Conservation (phyloP, 345 rosid genomes). For the Moringa oleifera region DNA sequence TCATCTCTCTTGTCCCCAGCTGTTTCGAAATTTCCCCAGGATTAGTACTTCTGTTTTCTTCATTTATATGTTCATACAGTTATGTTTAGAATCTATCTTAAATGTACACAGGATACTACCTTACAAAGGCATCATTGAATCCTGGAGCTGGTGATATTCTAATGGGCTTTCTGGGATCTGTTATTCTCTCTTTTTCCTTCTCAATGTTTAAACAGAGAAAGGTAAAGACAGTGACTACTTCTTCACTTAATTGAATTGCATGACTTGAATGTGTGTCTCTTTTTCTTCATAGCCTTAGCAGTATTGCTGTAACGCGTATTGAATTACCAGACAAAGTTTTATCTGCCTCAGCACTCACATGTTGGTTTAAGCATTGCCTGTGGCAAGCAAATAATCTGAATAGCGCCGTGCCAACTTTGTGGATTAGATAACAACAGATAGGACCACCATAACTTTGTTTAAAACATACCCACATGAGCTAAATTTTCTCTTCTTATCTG, state of each 20-base stretch:
- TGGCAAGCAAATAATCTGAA: neutral
- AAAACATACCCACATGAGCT: too few relatives aligned
- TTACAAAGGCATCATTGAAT: conserved; percentile 68
- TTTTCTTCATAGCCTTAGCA: neutral
- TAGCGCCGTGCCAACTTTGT: neutral
- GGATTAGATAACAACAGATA: neutral
- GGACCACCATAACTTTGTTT: neutral
- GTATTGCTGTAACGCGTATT: too few relatives aligned
- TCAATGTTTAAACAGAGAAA: conserved; percentile 97
- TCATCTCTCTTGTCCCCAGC: neutral
- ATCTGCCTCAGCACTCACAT: neutral
- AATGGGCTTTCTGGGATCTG: conserved; percentile 95
- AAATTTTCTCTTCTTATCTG: neutral
- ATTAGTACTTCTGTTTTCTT: too few relatives aligned
- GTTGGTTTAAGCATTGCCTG: neutral
- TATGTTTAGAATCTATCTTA: conserved; percentile 4
- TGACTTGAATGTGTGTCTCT: neutral
- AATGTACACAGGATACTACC: conserved; percentile 60
- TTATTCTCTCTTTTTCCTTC: conserved; percentile 89
- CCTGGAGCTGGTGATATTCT: conserved; percentile 96
- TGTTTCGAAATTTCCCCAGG: neutral
- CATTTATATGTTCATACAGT: neutral
- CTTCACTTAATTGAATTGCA: neutral
- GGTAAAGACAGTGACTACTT: conserved; percentile 27
- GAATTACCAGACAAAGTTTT: neutral